Conservation (phyloP, 306 rosid species). For the Lathyrus tuberosus region DNA sequence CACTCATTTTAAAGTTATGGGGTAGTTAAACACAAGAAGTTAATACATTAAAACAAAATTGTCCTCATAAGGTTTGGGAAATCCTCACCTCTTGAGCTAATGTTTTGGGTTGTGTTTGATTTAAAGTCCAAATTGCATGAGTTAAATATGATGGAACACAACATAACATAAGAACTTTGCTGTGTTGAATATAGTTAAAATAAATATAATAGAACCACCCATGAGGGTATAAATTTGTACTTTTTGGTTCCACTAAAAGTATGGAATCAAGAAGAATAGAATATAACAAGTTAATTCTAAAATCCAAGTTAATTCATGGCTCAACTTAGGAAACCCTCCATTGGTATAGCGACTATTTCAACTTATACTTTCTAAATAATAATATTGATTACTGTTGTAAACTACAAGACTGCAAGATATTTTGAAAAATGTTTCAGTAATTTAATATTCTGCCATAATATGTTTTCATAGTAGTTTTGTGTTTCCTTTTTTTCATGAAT, state of each 20-base stretch:
- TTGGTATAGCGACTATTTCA: constrained; percentile 1
- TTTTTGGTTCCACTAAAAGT: not conserved
- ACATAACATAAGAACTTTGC: constrained; percentile 4
- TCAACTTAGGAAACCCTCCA: not conserved
- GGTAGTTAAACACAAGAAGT: constrained; percentile 1
- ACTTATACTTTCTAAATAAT: not conserved
- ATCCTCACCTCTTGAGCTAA: not conserved
- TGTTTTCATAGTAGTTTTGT: not conserved
- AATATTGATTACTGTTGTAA: not conserved
- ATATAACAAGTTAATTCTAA: not conserved
- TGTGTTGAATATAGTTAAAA: not conserved
- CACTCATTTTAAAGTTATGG: constrained; percentile 11
- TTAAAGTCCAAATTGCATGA: not conserved
- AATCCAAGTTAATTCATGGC: not conserved
- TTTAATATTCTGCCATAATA: not conserved
- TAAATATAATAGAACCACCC: not conserved
- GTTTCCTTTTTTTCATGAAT: not conserved
- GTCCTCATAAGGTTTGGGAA: not conserved
- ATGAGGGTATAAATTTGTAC: not conserved
- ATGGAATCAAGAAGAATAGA: constrained; percentile 15
- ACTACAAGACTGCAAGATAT: not conserved
- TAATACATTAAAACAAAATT: not conserved
- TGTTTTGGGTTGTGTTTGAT: not conserved
- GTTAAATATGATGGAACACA: not conserved
- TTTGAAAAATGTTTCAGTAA: not conserved